Conservation (phyloP, 2,329 filamentous ascomycete genomes). For the Onygenales sp. region DNA sequence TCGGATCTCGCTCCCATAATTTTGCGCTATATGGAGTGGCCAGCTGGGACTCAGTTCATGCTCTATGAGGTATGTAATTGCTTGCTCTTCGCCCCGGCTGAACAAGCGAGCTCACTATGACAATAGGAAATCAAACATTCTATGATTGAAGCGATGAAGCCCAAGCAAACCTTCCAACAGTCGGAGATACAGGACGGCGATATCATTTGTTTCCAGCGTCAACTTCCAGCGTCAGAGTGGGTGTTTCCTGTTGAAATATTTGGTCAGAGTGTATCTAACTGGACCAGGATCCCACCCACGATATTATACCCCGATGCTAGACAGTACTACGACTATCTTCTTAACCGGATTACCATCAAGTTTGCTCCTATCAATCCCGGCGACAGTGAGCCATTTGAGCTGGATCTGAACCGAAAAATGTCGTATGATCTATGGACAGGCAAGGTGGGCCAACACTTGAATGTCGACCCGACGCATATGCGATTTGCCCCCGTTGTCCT, state of each 20-base stretch:
- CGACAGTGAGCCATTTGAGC: slow-evolving; percentile 57
- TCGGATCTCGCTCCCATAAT: slow-evolving; percentile 73
- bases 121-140: slow-evolving; percentile 81
- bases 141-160: slow-evolving; percentile 93
- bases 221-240: slow-evolving; percentile 35
- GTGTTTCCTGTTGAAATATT: neutral
- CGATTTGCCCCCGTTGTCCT: slow-evolving; percentile 83
- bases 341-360: slow-evolving; percentile 69
- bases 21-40: slow-evolving; percentile 75
- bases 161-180: slow-evolving; percentile 76
- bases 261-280: neutral
- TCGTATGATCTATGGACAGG: slow-evolving; percentile 78
- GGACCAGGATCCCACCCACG: slow-evolving; percentile 22
- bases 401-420: slow-evolving; percentile 79
- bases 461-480: slow-evolving; percentile 73
- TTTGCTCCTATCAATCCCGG: slow-evolving; percentile 57
- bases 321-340: slow-evolving; percentile 86
- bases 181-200: slow-evolving; percentile 96
- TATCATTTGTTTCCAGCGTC: slow-evolving; percentile 85
- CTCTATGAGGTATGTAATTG: slow-evolving; percentile 60
- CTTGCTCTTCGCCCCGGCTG: neutral
- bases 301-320: slow-evolving; percentile 58
- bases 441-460: slow-evolving; percentile 69
- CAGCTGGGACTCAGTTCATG: slow-evolving; percentile 58
- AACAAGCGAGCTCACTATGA: slow-evolving; percentile 13